Percentiles rank a stretch among this genome's conserved stretches.
Conservation (phyloP, 768 basidiomycete genomes). For the Chalciporus sphaerocephalus region DNA sequence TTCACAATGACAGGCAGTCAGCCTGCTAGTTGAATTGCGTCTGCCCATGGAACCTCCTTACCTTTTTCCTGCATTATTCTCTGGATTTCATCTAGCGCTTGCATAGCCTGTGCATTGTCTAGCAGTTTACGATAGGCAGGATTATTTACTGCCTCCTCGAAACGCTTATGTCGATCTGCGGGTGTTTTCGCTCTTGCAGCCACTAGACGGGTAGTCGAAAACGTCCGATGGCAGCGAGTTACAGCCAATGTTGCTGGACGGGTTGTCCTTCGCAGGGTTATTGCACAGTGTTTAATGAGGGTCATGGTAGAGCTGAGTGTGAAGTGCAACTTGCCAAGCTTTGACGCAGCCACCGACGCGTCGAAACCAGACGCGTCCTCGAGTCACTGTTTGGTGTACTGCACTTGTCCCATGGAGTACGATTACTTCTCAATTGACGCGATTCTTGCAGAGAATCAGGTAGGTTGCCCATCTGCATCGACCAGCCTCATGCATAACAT, state of each 20-base stretch:
- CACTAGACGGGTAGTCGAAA: conserved; percentile 29
- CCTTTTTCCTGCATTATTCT: conserved; percentile 48
- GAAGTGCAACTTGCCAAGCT: background rate
- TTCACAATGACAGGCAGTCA: background rate
- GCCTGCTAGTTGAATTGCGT: background rate
- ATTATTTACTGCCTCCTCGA: conserved; percentile 40
- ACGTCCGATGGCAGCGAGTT: conserved; percentile 19
- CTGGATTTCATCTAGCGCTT: conserved; percentile 43
- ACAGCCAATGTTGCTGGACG: conserved; percentile 9
- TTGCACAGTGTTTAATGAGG: conserved; percentile 13
- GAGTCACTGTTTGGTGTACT: too few relatives aligned
- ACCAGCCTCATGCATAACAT: background rate
- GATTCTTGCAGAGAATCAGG: conserved; percentile 90
- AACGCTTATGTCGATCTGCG: conserved; percentile 36
- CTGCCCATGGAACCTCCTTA: conserved; percentile 10
- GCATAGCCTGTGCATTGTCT: conserved; percentile 46
- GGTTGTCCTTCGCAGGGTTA: conserved; percentile 14
- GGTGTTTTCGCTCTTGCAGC: conserved; percentile 26
- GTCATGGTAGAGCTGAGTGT: conserved; percentile 16
- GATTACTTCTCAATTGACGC: conserved; percentile 92
- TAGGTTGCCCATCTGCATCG: conserved; percentile 21
- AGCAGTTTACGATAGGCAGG: conserved; percentile 45
- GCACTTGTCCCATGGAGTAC: conserved; percentile 61
- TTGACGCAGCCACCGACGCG: conserved; percentile 23
- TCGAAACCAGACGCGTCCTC: background rate